Percentiles rank a stretch among this genome's conserved stretches.
Evolutionary conservation across 176 grass and related monocot species (phyloP).

Genomic region (Aegilops speltoides): DNA sequence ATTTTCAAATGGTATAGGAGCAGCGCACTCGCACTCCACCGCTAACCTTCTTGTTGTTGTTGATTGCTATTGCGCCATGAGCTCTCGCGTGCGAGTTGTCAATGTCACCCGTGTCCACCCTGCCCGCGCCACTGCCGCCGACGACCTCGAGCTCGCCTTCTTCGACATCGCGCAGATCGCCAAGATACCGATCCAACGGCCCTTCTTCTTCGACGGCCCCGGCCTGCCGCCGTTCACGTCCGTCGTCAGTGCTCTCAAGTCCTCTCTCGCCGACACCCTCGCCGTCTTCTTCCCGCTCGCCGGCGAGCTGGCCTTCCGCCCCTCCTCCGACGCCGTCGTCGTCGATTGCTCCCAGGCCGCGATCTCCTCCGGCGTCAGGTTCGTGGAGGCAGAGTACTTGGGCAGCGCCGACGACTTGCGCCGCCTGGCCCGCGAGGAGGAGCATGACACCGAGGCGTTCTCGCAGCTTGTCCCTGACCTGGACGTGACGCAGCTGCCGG

Average conservation of each 20-base stretch:
- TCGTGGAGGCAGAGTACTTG: slow-evolving; percentile 41
- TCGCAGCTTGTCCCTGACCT: slow-evolving; percentile 34
- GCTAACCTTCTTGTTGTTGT: not conserved
- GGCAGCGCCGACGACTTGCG: slow-evolving; percentile 29
- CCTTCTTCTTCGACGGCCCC: slow-evolving; percentile 32
- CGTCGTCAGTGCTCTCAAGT: not conserved
- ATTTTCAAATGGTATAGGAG: not conserved
- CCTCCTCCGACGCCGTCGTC: not conserved
- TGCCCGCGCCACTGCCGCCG: not conserved
- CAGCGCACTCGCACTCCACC: not conserved
- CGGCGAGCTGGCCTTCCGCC: slow-evolving; percentile 9
- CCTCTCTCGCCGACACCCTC: slow-evolving; percentile 29
- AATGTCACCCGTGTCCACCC: slow-evolving; percentile 7
- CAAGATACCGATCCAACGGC: slow-evolving; percentile 11
- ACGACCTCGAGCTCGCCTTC: slow-evolving; percentile 8
- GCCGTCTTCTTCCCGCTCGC: slow-evolving; percentile 21
- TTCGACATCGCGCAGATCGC: not conserved
- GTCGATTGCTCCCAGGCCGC: slow-evolving; percentile 31
- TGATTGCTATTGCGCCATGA: slow-evolving; percentile 7
- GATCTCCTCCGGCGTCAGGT: slow-evolving; percentile 4
- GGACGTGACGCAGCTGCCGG: slow-evolving; percentile 12
- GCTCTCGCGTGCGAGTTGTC: not conserved
- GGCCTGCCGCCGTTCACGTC: slow-evolving; percentile 13
- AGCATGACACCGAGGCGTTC: slow-evolving; percentile 42
- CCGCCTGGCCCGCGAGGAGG: slow-evolving; percentile 5